A percentile compares a stretch with the other conserved stretches of the same genome.
These are phyloP conservation scores for Setomelanomma holmii DNA, from an alignment of 2,329 filamentous ascomycete genomes.

Conservation along the genomic window DNA sequence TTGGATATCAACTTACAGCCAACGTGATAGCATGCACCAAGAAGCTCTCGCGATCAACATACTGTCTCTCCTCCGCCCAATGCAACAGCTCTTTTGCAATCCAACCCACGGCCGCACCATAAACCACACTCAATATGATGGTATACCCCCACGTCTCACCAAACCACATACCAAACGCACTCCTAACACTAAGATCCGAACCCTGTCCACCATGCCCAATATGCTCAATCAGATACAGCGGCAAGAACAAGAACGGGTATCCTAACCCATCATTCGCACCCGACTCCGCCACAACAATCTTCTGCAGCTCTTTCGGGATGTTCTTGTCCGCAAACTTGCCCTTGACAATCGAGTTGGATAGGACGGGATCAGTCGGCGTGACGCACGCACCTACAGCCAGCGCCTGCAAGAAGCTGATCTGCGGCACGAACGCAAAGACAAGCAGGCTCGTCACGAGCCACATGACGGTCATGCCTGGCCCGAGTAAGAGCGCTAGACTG, in stretches of 20 bases:
- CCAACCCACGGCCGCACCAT: constrained; percentile 81
- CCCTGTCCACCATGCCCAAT: constrained; percentile 63
- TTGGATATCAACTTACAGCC: constrained; percentile 65
- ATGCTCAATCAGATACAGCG: constrained; percentile 83
- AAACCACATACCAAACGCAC: constrained; percentile 82
- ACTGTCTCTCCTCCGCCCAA: constrained; percentile 81
- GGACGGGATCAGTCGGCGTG: constrained; percentile 88
- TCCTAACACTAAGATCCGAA: constrained; percentile 59
- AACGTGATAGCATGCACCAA: constrained; percentile 85
- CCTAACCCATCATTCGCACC: constrained; percentile 89
- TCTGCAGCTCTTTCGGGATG: constrained; percentile 80
- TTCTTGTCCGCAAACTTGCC: constrained; percentile 93
- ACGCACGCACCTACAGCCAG: constrained; percentile 83
- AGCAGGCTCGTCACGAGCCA: constrained; percentile 83
- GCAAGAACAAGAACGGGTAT: constrained; percentile 87
- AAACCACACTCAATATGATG: constrained; percentile 78
- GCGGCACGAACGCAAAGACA: constrained; percentile 77
- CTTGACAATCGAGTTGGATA: constrained; percentile 91
- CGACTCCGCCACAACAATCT: constrained; percentile 71
- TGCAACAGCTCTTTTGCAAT: constrained; percentile 81
- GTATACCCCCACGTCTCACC: constrained; percentile 85
- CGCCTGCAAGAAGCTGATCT: constrained; percentile 76
- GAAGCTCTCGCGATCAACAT: constrained; percentile 86
- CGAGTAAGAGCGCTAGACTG: constrained; percentile 74
- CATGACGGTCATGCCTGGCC: constrained; percentile 85